Evolutionary conservation across 179 eudicot genomes (phyloP).

Genomic region (Carnegiea gigantea): DNA sequence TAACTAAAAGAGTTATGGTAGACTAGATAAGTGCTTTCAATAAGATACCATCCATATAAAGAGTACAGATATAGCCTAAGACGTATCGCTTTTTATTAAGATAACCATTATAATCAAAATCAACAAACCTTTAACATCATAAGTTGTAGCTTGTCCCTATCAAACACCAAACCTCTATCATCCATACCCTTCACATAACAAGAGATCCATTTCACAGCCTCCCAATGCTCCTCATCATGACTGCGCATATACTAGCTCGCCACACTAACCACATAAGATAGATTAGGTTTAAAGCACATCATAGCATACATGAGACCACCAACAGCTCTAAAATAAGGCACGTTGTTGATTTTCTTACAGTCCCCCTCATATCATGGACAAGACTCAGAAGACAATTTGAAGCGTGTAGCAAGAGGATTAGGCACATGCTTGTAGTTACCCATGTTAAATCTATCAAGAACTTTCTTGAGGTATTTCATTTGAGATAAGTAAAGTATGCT

Average conservation of each 20-base stretch:
- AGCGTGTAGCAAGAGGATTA: not conserved
- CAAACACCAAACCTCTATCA: too few relatives aligned
- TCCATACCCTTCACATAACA: too few relatives aligned
- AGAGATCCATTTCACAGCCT: too few relatives aligned
- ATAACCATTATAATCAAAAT: not conserved
- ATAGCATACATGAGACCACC: not conserved
- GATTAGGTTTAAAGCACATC: not conserved
- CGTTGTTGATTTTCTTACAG: not conserved
- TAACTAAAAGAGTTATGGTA: too few relatives aligned
- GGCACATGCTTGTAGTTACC: too few relatives aligned
- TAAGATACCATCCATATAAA: too few relatives aligned
- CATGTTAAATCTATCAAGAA: not conserved
- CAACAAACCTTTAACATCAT: not conserved
- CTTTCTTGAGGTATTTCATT: not conserved
- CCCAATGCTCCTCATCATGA: too few relatives aligned
- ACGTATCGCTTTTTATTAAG: not conserved
- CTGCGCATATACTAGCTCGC: too few relatives aligned
- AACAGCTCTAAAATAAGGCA: too few relatives aligned
- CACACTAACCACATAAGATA: not conserved
- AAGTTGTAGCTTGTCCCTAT: not conserved
- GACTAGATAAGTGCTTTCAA: too few relatives aligned
- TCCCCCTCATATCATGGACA: too few relatives aligned
- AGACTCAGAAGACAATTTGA: not conserved
- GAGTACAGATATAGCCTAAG: not conserved
- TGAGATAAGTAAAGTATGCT: not conserved